A percentile compares a stretch with the other conserved stretches of the same genome.
Conservation (phyloP, 495 filamentous ascomycete genomes). For the Aspergillus kassunensis region DNA sequence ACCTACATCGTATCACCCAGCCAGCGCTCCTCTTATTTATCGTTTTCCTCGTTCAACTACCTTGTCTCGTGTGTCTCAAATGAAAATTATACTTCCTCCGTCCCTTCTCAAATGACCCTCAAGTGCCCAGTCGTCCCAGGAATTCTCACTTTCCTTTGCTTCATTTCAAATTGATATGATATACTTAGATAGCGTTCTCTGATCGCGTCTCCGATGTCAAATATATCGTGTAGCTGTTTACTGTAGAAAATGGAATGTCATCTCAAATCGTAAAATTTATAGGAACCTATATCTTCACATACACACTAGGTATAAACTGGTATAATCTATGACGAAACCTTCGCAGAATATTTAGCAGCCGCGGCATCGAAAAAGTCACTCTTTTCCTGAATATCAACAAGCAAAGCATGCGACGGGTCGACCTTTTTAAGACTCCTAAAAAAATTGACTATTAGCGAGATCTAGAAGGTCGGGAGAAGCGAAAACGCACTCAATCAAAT, state of each 20-base stretch:
- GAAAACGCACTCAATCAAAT: constrained; percentile 54
- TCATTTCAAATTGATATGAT: constrained; percentile 15
- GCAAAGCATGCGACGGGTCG: constrained; percentile 59
- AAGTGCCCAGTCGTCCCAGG: background rate
- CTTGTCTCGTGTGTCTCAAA: background rate
- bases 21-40: constrained; percentile 5
- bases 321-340: constrained; percentile 56
- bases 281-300: constrained; percentile 1
- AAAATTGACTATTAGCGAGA: background rate
- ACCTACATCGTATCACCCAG: background rate
- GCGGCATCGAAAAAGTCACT: constrained; percentile 73
- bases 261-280: constrained; percentile 19
- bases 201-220: background rate
- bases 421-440: constrained; percentile 54
- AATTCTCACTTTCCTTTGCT: background rate
- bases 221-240: background rate
- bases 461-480: background rate
- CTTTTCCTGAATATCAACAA: constrained; percentile 72
- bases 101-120: background rate
- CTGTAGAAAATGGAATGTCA: constrained; percentile 9
- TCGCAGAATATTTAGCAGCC: constrained; percentile 71
- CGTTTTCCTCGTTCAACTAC: background rate
- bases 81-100: background rate
- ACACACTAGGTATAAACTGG: no score
- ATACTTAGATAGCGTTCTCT: constrained; percentile 10